Evolutionary conservation across 2,329 filamentous ascomycete genomes (phyloP), one percentile per base, ranked within the genome.

Genomic region (Aspergillus terreus): DNA sequence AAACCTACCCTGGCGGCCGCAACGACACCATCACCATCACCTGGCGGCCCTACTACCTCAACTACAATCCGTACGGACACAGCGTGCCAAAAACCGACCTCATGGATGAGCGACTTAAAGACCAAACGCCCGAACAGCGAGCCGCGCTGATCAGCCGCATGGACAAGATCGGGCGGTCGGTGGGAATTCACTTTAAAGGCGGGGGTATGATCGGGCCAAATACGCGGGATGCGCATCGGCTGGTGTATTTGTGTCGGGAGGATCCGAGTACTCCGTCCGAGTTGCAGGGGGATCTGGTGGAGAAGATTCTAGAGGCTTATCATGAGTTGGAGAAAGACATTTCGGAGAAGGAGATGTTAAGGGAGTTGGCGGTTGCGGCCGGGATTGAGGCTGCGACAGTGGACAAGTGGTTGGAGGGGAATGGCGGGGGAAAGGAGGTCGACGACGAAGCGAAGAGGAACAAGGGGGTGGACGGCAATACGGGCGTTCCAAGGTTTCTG

Each of bases 11-110:
- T 0, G 66, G 63, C 6, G 72, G 67, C 4, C 64, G 59, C 11
- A 49, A 62, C 4, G 71, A 74, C 46, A 56, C 50, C 0, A 73
- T 76, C 53, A 23, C 51, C 9, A 64, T 75, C 30, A 63, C 45
- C n/a, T 76, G 68, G 63, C 56, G 56, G 4, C 70, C 72, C 0
- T 76, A 69, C 58, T 74, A 73, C 44, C 63, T 76, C 3, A 62
- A 71, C 55, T 49, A 47, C 33, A 54, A 54, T 14, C 48, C 47
- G 6, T 25, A 51, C n/a, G 27, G 42, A 6, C 17, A 54, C 44
- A 51, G 48, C 45, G 33, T 51, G 17, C 35, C 36, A 5, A 53
- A 53, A 15, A 40, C 23, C 27, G 51, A 47, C 9, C 40, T 51
- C n/a, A 54, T 61, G 1, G 53, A 63, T 27, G 38, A 54, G 6